Base-by-base conservation (phyloP, 345 rosid genomes). In the Crucihimalaya himalaica region DNA sequence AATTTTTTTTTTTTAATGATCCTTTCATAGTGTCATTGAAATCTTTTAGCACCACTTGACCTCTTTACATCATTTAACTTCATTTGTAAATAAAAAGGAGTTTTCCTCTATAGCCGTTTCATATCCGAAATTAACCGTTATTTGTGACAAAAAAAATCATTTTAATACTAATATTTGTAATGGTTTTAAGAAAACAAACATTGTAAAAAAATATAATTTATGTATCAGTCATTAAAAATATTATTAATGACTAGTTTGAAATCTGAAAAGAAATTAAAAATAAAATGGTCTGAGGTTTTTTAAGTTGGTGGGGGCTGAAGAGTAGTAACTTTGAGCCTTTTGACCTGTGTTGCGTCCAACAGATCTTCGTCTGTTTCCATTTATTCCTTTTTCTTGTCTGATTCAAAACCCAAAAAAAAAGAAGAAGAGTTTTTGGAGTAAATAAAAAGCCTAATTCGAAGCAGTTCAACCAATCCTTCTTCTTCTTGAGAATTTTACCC, bases 381-480 rank as follows among this genome's bases (percentile, higher is more conserved):
- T 71, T 76, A 50, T 70, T 81, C 78, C 43, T 59, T 58, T 79
- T 71, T 68, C 68, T 71, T 78, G 79, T 78, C 85, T 74, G 80
- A 68, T 71, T 77, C 78, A 61, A 63, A 68, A 34, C 18, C 31
- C 21, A 28, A 57, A 40, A 18, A 59, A 23, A 35, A 23, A 37
- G n/a, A n/a, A 8, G 46, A 13, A 63, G 21, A 71, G 69, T 54
- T 12, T n/a, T 21, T 25, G 27, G 8, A 59, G 61, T 60, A 71
- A 62, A 61, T 28, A 34, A 34, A 34, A 34, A 23, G 25, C 48
- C 37, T 32, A 54, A 29, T 72, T 43, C 6, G 25, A 57, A 75
- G 74, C 64, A 62, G 71, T 32, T 76, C 53, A 46, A 69, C 80
- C 35, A 76, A 70, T 70, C 64, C 64, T 60, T 51, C 64, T n/a